phyloP scores from a whole-genome alignment of 1,139 yeast genomes.

The Pichia sp. region DNA sequence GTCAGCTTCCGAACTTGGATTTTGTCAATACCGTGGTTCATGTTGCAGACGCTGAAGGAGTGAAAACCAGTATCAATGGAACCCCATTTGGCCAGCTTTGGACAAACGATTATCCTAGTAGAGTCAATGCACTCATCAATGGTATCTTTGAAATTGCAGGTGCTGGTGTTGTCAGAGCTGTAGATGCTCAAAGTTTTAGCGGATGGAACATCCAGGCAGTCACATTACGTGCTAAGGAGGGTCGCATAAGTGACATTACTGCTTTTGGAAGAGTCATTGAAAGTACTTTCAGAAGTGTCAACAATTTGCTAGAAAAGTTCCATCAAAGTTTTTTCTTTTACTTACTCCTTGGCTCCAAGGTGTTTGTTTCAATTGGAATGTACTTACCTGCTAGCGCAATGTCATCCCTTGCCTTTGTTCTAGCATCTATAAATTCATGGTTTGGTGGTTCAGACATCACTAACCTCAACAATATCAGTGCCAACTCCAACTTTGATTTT shows the following conservation, averaged over 20 bases:
- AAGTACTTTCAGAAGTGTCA: constrained; percentile 79
- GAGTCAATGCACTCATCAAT: constrained; percentile 52
- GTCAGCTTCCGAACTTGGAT: constrained; percentile 93
- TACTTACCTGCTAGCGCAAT: constrained; percentile 83
- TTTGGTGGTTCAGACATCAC: constrained; percentile 33
- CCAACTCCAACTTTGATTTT: background rate
- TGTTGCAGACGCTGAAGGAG: constrained; percentile 67
- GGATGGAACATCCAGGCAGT: constrained; percentile 96
- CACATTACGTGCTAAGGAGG: constrained; percentile 58
- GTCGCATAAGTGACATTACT: constrained; percentile 69
- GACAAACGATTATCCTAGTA: constrained; percentile 40
- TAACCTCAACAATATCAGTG: constrained; percentile 10
- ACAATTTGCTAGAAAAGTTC: constrained; percentile 88
- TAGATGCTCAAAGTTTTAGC: constrained; percentile 86
- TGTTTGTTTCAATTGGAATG: constrained; percentile 89
- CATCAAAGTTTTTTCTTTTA: constrained; percentile 97
- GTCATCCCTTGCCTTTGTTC: constrained; percentile 61
- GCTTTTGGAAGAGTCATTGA: constrained; percentile 89
- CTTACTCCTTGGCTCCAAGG: constrained; percentile 66
- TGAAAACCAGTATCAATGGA: constrained; percentile 62
- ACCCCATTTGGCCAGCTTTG: constrained; percentile 40
- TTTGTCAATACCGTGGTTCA: constrained; percentile 72
- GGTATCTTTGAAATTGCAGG: constrained; percentile 65
- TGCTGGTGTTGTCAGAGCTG: constrained; percentile 51
- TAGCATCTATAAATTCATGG: constrained; percentile 59